A percentile compares a stretch with the other conserved stretches of the same genome.
Conservation (phyloP, 805 yeast species). For the Dipodascopsis uninucleata region DNA sequence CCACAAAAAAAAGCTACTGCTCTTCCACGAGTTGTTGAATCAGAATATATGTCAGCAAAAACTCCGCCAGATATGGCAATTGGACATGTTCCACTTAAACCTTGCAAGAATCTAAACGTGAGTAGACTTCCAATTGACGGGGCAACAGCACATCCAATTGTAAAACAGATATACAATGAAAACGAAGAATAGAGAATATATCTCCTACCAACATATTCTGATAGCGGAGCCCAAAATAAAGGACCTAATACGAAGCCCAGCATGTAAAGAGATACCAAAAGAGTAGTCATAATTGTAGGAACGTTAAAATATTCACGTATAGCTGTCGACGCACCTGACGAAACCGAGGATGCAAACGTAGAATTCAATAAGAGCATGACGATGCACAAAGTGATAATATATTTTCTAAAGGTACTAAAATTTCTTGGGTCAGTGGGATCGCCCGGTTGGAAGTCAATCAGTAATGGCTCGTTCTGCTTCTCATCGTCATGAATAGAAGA, state of each 20-base stretch:
- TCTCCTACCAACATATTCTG: slow-evolving; percentile 81
- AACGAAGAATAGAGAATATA: slow-evolving; percentile 75
- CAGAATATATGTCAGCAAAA: slow-evolving; percentile 49
- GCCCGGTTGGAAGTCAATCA: slow-evolving; percentile 21
- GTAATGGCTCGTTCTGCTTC: slow-evolving; percentile 5
- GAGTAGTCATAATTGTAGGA: slow-evolving; percentile 42
- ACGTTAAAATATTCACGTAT: slow-evolving; percentile 46
- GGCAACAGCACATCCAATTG: slow-evolving; percentile 70
- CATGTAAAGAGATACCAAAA: slow-evolving; percentile 54
- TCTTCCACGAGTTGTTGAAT: slow-evolving; percentile 64
- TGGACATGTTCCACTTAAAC: slow-evolving; percentile 54
- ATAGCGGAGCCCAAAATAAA: slow-evolving; percentile 79
- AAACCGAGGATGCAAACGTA: slow-evolving; percentile 23
- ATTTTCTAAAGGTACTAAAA: slow-evolving; percentile 8
- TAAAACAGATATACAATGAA: slow-evolving; percentile 68
- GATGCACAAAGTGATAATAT: slow-evolving; percentile 1
- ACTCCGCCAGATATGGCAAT: slow-evolving; percentile 57
- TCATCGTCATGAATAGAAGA: neutral
- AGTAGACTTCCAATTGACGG: slow-evolving; percentile 47
- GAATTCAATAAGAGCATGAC: slow-evolving; percentile 12
- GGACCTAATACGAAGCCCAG: slow-evolving; percentile 87
- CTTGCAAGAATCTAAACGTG: slow-evolving; percentile 51
- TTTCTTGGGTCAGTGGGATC: slow-evolving; percentile 23
- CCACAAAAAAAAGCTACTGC: slow-evolving; percentile 46
- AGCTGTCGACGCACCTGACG: slow-evolving; percentile 19